phyloP scores from a whole-genome alignment of 73 alveolate genomes.

The Halteria grandinella region DNA sequence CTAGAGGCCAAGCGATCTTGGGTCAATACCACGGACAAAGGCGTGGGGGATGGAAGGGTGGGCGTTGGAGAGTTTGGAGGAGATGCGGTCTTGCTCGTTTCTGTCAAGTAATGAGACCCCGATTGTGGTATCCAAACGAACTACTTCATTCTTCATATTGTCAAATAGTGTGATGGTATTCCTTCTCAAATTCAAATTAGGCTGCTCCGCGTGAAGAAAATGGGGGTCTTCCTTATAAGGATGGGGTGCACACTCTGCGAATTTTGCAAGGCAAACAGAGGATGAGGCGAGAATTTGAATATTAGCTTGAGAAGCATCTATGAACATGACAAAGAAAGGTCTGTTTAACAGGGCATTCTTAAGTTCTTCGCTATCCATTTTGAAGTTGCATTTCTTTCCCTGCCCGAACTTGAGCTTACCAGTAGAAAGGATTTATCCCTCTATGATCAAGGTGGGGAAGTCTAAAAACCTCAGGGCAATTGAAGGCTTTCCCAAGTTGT shows the following conservation, averaged over 20 bases:
- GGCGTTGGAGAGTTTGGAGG: background rate
- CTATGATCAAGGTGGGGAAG: slow-evolving; percentile 56
- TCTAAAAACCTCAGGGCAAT: slow-evolving; percentile 53
- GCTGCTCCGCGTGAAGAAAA: slow-evolving; percentile 22
- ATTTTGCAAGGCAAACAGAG: slow-evolving; percentile 24
- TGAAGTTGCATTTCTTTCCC: slow-evolving; percentile 62
- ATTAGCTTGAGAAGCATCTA: slow-evolving; percentile 36
- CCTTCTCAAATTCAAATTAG: slow-evolving; percentile 48
- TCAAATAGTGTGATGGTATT: slow-evolving; percentile 49
- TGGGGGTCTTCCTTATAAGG: too few relatives aligned
- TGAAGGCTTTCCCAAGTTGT: slow-evolving; percentile 43
- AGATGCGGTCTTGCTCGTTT: background rate
- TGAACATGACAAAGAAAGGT: slow-evolving; percentile 64
- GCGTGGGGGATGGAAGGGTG: slow-evolving; percentile 42
- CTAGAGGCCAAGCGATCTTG: too few relatives aligned
- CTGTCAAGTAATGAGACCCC: slow-evolving; percentile 45
- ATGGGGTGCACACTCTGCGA: too few relatives aligned
- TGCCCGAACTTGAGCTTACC: slow-evolving; percentile 21
- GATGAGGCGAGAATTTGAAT: slow-evolving; percentile 49
- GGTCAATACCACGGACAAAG: slow-evolving; percentile 9
- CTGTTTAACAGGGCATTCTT: slow-evolving; percentile 5
- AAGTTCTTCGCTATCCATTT: slow-evolving; percentile 56
- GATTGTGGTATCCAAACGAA: slow-evolving; percentile 46
- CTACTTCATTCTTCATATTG: slow-evolving; percentile 42
- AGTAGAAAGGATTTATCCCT: background rate